Evolutionary conservation across 192 early-diverging fungal genomes (phyloP), one percentile per base, ranked within the genome.

Genomic region (Podila verticillata): DNA sequence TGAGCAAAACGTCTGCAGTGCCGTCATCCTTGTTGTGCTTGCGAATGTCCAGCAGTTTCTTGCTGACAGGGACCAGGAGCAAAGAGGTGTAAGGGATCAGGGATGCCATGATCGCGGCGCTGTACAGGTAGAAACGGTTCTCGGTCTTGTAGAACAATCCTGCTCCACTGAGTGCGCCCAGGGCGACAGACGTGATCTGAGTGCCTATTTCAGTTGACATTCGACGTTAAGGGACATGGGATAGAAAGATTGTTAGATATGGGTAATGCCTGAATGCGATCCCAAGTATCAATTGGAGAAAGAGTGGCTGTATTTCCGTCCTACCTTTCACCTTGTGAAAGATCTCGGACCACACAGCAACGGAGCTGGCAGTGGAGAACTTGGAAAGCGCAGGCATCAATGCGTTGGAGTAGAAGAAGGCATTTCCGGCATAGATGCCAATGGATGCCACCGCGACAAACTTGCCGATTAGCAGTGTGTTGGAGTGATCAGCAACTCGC

Each of bases 101-200:
- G 5, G 39, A 30, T 26, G 66, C 69, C 30, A 80, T 57, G 47
- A 57, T 48, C 47, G 63, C 29, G n/a, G 77, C 77, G 31, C 65
- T 48, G 35, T 72, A 72, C 30, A 80, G 35, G 48, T 68, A 80
- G 19, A 58, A 72, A 47, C 44, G 32, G 66, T 80, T 80, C 61
- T 80, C 62, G 35, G 77, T 80, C 70, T 80, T 58, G 61, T 68
- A 67, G 66, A 67, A 80, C 15, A 80, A 35, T 64, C 51, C 77
- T 22, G 56, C 61, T 20, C 47, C 61, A 49, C 69, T 65, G 28
- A 59, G 17, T 7, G 67, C 17, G 51, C 70, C 47, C 24, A 64
- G 7, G 15, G 56, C 70, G 12, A 61, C 51, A 54, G 35, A 24
- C 4, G 65, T 26, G 24, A 39, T 24, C 19, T 80, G 65, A 7